phyloP scores from a whole-genome alignment of 257 asterid species.

The Fraxinus cuspidata region DNA sequence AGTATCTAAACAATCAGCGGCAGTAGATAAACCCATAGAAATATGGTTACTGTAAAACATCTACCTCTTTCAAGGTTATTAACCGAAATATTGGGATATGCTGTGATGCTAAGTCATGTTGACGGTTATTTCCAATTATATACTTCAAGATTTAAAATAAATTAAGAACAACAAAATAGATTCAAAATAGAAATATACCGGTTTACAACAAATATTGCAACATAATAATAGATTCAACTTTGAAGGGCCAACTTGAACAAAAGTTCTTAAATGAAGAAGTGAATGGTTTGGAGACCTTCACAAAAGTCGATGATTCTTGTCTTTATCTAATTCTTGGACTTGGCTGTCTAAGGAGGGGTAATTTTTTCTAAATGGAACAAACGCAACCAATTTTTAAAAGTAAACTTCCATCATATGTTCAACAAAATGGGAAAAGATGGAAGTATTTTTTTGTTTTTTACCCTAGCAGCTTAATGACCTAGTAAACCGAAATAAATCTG shows the following conservation, averaged over 20 bases:
- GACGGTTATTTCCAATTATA: not conserved
- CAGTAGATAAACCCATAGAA: too few species aligned
- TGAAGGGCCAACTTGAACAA: not conserved
- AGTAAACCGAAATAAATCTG: not conserved
- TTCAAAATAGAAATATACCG: not conserved
- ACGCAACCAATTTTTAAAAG: not conserved
- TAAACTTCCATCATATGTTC: not conserved
- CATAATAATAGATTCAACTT: not conserved
- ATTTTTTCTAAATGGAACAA: not conserved
- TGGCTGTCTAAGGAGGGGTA: not conserved
- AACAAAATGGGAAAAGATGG: not conserved
- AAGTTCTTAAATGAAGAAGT: not conserved
- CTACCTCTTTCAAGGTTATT: not conserved
- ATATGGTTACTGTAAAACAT: not conserved
- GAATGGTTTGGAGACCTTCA: not conserved
- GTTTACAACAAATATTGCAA: not conserved
- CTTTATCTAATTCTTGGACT: not conserved
- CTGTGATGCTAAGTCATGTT: not conserved
- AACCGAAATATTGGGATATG: not conserved
- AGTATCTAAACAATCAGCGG: too few species aligned
- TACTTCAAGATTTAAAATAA: not conserved
- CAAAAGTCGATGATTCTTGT: not conserved
- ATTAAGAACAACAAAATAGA: not conserved
- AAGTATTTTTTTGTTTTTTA: not conserved
- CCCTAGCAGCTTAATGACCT: not conserved